Evolutionary conservation across 2,329 filamentous ascomycete genomes (phyloP), one percentile per base, ranked within the genome.

Genomic region (Talaromyces sp.): DNA sequence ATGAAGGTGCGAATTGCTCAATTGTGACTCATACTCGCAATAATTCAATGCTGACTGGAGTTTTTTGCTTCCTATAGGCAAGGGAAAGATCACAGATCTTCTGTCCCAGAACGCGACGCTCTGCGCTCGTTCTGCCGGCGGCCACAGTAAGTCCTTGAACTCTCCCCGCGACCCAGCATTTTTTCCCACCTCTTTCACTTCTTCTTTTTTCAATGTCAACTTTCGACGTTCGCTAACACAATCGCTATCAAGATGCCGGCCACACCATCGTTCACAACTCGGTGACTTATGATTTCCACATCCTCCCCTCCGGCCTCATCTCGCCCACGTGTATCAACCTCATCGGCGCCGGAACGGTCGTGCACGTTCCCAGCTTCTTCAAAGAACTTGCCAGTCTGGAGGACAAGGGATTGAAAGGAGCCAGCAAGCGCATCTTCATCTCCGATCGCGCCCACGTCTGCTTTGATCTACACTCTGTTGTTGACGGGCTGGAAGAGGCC

Each of bases 201-300:
- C 17, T 25, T 10, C 8, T 15, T 19, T 47, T 47, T 36, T 36
- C 25, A 22, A 53, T 30, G 36, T 25, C 22, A 22, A 10, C 47
- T 53, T 9, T 25, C 1, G 4, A 10, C 47, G 42, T 9, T 25
- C 1, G 4, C 57, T 59, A 22, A 59, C 15, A 8, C 32, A 8
- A 52, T 54, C 47, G n/a, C 17, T 56, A 19, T 17, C 5, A 13
- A 68, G 67, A 81, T 68, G 78, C 78, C 61, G 78, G 78, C 47
- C 78, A 81, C 67, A 80, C 78, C 51, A 80, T 81, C 61, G 78
- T 81, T 58, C 77, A 78, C 65, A 72, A 78, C 60, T 70, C 73
- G 55, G 71, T 77, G 60, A 80, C 77, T 55, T 81, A 80, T 67
- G 78, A 80, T 67, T 81, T 81, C 69, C 78, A 81, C 69, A 79